Evolutionary conservation across 164 flowering plant genomes (phyloP).

Genomic region (Kingdonia uniflora): DNA sequence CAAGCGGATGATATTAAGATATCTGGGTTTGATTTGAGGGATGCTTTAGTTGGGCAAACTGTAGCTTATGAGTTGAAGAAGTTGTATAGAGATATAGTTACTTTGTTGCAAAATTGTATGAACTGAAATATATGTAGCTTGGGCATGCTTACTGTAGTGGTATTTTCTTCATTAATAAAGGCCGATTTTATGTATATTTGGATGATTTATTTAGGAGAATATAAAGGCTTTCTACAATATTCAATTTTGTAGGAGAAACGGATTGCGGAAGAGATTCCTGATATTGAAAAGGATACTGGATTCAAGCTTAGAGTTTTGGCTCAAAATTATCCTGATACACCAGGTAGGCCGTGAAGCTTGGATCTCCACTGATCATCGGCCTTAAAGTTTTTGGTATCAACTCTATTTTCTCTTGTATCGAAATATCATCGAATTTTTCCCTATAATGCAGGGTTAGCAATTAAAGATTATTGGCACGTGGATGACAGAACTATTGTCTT

Average conservation of each 20-base stretch:
- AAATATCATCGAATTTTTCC: neutral
- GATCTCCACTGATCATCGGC: neutral
- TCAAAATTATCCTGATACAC: slow-evolving; percentile 95
- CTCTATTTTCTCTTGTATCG: neutral
- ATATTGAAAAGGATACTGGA: slow-evolving; percentile 81
- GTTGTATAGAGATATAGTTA: too few relatives aligned
- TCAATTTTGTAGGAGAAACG: slow-evolving; percentile 54
- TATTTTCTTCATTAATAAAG: neutral
- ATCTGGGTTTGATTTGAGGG: too few relatives aligned
- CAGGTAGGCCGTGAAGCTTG: slow-evolving; percentile 34
- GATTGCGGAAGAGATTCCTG: slow-evolving; percentile 55
- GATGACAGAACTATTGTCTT: too few relatives aligned
- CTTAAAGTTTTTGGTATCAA: neutral
- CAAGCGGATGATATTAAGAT: too few relatives aligned
- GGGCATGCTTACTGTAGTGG: too few relatives aligned
- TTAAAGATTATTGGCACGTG: slow-evolving; percentile 86
- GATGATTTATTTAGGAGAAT: neutral
- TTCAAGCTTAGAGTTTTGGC: slow-evolving; percentile 87
- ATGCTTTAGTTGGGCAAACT: too few relatives aligned
- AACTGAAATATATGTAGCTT: too few relatives aligned
- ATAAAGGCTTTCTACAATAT: neutral
- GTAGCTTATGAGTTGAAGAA: too few relatives aligned
- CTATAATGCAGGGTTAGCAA: slow-evolving; percentile 61
- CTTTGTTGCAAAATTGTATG: neutral
- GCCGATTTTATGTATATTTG: neutral